A percentile compares a stretch with the other conserved stretches of the same genome.
phyloP scores from a whole-genome alignment of 257 asterid species.

The Solanum sparsipilum region DNA sequence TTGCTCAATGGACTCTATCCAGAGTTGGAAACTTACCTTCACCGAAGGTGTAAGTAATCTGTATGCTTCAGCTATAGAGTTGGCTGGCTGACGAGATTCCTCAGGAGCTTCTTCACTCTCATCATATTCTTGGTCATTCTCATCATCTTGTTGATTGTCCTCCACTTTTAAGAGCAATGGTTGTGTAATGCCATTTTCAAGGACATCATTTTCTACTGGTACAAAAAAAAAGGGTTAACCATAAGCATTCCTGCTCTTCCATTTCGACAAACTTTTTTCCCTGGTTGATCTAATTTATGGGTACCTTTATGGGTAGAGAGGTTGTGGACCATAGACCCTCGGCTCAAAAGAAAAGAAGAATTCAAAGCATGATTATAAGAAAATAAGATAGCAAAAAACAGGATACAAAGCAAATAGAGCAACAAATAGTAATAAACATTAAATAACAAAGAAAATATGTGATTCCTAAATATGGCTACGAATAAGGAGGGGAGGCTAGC shows the following conservation, averaged over 20 bases:
- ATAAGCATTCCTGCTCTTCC: not conserved
- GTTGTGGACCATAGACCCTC: not conserved
- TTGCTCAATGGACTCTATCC: not conserved
- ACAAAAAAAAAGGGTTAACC: not conserved
- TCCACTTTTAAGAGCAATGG: constrained; percentile 55
- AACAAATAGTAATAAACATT: not conserved
- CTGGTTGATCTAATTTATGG: not conserved
- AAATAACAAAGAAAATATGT: not conserved
- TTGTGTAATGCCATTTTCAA: constrained; percentile 72
- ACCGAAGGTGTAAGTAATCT: constrained; percentile 90
- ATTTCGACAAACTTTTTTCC: not conserved
- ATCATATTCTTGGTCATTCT: constrained; percentile 61
- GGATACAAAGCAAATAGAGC: not conserved
- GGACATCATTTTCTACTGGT: constrained; percentile 32
- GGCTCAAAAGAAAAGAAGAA: not conserved
- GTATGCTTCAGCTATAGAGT: constrained; percentile 71
- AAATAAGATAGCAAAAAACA: not conserved
- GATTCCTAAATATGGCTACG: not conserved
- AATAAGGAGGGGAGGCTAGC: not conserved
- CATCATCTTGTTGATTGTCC: constrained; percentile 48
- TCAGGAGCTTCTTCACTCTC: constrained; percentile 79
- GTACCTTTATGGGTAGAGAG: not conserved
- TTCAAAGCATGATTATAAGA: not conserved
- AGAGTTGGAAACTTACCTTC: constrained; percentile 43
- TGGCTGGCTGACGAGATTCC: constrained; percentile 75